phyloP scores from a whole-genome alignment of 345 rosid genomes.

The Corchorus capsularis region DNA sequence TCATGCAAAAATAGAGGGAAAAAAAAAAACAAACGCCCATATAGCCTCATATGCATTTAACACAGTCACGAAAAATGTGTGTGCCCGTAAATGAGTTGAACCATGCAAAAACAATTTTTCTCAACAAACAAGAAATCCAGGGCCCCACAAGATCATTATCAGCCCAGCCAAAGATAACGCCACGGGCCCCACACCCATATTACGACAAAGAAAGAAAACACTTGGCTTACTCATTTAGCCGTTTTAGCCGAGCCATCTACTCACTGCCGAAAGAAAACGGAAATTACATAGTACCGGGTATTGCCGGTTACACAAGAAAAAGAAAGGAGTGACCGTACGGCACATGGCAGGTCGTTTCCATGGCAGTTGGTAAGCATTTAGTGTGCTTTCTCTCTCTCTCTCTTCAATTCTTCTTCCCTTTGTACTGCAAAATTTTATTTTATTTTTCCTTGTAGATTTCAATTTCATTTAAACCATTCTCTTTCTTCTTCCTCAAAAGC shows the following conservation, averaged over 20 bases:
- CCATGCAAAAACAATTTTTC: slow-evolving; percentile 12
- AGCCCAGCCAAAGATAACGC: background rate
- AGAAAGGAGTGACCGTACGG: slow-evolving; percentile 37
- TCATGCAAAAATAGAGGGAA: background rate
- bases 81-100: background rate
- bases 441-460: background rate
- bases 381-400: slow-evolving; percentile 29
- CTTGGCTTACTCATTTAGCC: background rate
- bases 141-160: slow-evolving; percentile 20
- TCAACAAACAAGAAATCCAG: background rate
- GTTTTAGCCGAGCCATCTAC: slow-evolving; percentile 14
- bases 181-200: background rate
- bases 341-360: slow-evolving; percentile 53
- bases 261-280: background rate
- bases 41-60: background rate
- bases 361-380: slow-evolving; percentile 80
- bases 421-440: background rate
- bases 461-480: background rate
- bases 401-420: slow-evolving; percentile 19
- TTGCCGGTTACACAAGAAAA: slow-evolving; percentile 26
- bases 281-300: slow-evolving; percentile 1
- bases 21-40: background rate
- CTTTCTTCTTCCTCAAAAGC: background rate
- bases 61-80: background rate
- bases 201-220: background rate